Base-by-base conservation (phyloP, 2,329 filamentous ascomycete genomes). In the Nemania sp. region DNA sequence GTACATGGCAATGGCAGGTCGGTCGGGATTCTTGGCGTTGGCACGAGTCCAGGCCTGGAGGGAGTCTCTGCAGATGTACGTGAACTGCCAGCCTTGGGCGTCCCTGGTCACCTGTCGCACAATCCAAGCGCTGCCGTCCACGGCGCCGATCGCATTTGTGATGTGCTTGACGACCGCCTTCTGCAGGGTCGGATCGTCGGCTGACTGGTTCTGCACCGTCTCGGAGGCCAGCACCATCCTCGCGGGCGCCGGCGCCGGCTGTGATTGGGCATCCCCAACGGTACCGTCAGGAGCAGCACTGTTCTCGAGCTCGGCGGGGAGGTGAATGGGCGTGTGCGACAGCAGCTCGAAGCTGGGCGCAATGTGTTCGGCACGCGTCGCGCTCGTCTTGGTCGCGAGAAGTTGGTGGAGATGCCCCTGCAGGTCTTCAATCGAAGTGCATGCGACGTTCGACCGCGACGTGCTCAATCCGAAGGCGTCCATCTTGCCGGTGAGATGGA, bases 51-150 rank as follows among this genome's bases (percentile, higher is more conserved):
- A 84, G 30, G 74, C 72, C 56, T 76, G 73, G 36, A 74, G 68
- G 2, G 82, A 84, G 56, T 78, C 72, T 52, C 75, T 78, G 71
- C 82, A 85, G 15, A 75, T 67, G 57, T 80, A 84, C 3, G 72
- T 75, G 49, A 84, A 77, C 1, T 71, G 73, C 80, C 81, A 83
- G 5, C 80, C 80, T 39, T 80, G 75, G 0, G 73, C 57, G 6
- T 65, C 71, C 12, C 75, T 70, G 20, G 75, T 74, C 17, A 79
- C 71, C 15, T 77, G 70, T 17, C 76, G 71, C 23, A 78, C 66
- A 2, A 62, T 64, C 81, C 81, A 84, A 0, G 66, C 67, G 58
- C 80, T 80, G 12, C 70, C 70, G 56, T 84, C 81, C 3, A 74
- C 70, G 6, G 67, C 65, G 20, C 75, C 69, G 12, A 84, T 60